Percentiles rank a stretch among this genome's conserved stretches.
phyloP scores from a whole-genome alignment of 352 stramenopile species.

The Globisporangium irregulare region DNA sequence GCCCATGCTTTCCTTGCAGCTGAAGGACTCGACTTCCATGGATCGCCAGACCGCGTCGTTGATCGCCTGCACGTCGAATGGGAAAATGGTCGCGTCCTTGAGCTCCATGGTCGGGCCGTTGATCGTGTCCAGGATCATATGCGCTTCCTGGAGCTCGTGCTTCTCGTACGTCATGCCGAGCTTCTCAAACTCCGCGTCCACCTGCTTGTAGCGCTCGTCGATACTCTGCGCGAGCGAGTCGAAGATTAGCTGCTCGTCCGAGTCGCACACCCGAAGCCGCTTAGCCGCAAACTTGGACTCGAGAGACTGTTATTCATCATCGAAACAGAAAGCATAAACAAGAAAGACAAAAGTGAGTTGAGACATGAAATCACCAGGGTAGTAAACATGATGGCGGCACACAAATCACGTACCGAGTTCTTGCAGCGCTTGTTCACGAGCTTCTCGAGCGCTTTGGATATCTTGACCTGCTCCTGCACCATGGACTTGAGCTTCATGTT shows the following conservation, averaged over 20 bases:
- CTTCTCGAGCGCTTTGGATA: constrained; percentile 56
- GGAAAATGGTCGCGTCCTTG: constrained; percentile 47
- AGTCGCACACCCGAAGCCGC: constrained; percentile 25
- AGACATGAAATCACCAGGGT: neutral
- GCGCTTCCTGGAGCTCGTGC: constrained; percentile 40
- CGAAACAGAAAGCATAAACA: neutral
- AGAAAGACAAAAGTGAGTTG: neutral
- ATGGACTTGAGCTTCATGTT: constrained; percentile 57
- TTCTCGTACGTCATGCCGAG: constrained; percentile 32
- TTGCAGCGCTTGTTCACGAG: constrained; percentile 55
- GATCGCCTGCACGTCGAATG: constrained; percentile 39
- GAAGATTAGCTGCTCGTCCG: constrained; percentile 36
- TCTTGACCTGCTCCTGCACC: constrained; percentile 53
- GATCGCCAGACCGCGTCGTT: constrained; percentile 35
- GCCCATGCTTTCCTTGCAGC: constrained; percentile 30
- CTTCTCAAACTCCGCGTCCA: constrained; percentile 44
- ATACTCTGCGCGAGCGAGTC: constrained; percentile 29
- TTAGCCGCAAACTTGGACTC: constrained; percentile 27
- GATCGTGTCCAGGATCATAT: constrained; percentile 51
- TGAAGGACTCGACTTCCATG: constrained; percentile 30
- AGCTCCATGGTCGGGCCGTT: constrained; percentile 48
- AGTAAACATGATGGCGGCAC: neutral
- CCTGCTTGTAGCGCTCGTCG: constrained; percentile 31
- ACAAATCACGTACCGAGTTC: constrained; percentile 20
- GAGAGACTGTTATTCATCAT: neutral